Percentiles rank a stretch among this genome's conserved stretches.
Evolutionary conservation across 2,329 filamentous ascomycete species (phyloP).

Genomic region (Fusarium kyushuense): DNA sequence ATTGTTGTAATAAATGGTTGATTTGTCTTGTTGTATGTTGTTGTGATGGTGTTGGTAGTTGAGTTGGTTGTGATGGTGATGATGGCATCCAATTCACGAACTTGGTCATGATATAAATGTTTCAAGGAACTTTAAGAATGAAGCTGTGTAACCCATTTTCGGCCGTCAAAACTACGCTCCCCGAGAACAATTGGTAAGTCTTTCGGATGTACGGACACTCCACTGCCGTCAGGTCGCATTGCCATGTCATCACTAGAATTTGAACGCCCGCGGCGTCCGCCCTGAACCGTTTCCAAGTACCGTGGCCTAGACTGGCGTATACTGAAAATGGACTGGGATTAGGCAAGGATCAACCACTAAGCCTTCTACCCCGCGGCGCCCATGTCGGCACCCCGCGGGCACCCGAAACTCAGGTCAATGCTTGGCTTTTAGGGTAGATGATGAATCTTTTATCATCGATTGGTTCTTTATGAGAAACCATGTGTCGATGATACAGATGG

Average conservation of each 20-base stretch:
- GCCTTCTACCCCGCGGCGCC: background rate
- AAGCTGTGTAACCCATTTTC: background rate
- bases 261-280: conserved; percentile 3
- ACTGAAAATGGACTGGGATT: background rate
- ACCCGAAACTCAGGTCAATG: background rate
- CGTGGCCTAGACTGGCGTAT: background rate
- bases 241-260: background rate
- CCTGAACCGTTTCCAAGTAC: background rate
- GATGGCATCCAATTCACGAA: background rate
- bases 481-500: background rate
- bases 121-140: background rate
- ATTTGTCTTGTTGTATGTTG: background rate
- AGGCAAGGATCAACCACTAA: background rate
- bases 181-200: background rate
- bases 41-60: background rate
- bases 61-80: background rate
- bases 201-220: background rate
- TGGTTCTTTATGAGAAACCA: background rate
- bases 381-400: conserved; percentile 11
- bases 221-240: too few relatives aligned
- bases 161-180: background rate
- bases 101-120: background rate
- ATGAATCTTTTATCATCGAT: background rate
- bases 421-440: background rate
- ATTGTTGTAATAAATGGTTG: too few relatives aligned